Evolutionary conservation across 1,284 basidiomycete genomes (phyloP), one percentile per base, ranked within the genome.

Genomic region (Cerioporus squamosus): DNA sequence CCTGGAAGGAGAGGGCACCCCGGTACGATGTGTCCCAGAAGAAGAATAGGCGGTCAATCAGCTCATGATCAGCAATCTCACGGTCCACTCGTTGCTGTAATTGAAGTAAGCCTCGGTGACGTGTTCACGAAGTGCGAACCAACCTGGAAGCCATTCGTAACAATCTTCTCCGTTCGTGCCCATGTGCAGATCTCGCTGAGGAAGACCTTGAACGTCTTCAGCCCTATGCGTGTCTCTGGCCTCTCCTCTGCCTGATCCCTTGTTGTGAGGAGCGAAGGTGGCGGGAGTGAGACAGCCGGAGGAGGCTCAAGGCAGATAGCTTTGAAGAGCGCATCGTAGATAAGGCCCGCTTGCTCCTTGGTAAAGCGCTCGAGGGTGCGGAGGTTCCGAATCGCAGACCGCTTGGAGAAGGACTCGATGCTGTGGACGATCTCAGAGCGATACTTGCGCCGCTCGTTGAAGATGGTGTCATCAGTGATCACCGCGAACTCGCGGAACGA

Each of bases 401-500:
- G 90, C 74, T 97, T 98, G 22, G 96, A 91, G 76, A 98, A 99
- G 6, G 87, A 87, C 77, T 99, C 97, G 65, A 99, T 96, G 69
- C 89, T 94, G 68, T 94, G 87, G 36, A 98, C 89, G 61, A 99
- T 93, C 71, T 98, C 96, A 46, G 88, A 85, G 49, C 97, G 86
- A 78, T 95, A 95, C 42, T 90, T 86, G 63, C 87, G 86, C 26
- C 97, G 88, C 74, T 99, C 97, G 18, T 84, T 84, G 18, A 88
- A 84, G 66, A 99, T 98, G 14, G 93, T 94, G 31, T 99, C 97
- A 70, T 98, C 96, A 0, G 94, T 97, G 72, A 99, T 97, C 63
- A 95, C 83, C 23, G 95, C 91, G 74, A 99, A 99, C 74, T 99
- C 97, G 55, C 97, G 87, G 84, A 98, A 98, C 1, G 96, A 96